Conservation (phyloP, 495 filamentous ascomycete species). For the Aspergillus asperescens region DNA sequence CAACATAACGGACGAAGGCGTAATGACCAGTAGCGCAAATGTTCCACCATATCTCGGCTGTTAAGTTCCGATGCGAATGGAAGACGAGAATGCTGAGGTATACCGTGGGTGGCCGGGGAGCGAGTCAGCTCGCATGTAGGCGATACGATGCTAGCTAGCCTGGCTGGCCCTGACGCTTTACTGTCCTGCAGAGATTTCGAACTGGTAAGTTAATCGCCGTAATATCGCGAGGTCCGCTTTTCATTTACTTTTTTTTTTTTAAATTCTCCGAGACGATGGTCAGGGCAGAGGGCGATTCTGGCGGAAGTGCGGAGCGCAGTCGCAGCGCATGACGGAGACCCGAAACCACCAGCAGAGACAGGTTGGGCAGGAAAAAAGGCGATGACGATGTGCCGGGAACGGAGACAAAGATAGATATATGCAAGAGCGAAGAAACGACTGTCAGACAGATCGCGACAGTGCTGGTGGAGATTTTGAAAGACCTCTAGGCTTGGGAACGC, state of each 20-base stretch:
- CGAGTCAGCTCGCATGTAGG: constrained; percentile 36
- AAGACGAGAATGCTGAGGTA: constrained; percentile 8
- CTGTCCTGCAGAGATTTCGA: not conserved
- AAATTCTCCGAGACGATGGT: constrained; percentile 13
- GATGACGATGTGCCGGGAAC: not conserved
- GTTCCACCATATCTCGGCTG: constrained; percentile 37
- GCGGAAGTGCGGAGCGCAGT: constrained; percentile 16
- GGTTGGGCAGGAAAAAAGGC: not conserved
- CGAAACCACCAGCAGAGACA: constrained; percentile 8
- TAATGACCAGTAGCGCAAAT: constrained; percentile 22
- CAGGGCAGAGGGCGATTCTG: constrained; percentile 15
- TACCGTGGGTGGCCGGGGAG: constrained; percentile 15
- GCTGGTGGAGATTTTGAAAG: constrained; percentile 18
- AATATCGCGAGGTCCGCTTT: not conserved
- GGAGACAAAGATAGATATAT: not conserved
- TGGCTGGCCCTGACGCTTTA: not conserved
- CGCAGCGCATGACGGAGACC: constrained; percentile 21
- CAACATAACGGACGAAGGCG: constrained; percentile 33
- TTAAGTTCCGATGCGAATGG: constrained; percentile 16
- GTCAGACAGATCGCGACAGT: constrained; percentile 14
- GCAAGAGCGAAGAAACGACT: constrained; percentile 1
- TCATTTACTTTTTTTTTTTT: constrained; percentile 2
- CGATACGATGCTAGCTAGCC: constrained; percentile 13
- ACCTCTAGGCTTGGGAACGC: constrained; percentile 5
- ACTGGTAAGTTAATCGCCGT: constrained; percentile 2